Base-by-base conservation (phyloP, 768 basidiomycete species). In the Fistulinella prunicolor region DNA sequence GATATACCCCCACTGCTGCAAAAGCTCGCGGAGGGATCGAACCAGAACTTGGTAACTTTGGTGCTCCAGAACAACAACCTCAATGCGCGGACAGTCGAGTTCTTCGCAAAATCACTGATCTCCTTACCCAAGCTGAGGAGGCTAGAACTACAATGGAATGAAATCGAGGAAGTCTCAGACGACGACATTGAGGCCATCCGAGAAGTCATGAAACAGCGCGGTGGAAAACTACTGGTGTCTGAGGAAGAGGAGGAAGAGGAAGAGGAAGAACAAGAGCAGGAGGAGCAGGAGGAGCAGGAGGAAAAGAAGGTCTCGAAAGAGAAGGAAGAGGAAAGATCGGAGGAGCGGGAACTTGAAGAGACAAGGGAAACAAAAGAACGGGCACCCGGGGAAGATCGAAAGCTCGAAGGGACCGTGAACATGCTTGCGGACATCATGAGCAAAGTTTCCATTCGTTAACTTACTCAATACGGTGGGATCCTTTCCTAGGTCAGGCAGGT, bases 21-120 rank as follows among this genome's bases (percentile, higher is more conserved):
- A 32, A 75, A 75, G 8, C 74, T 98, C 38, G 74, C 75, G 1
- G 67, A 68, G 17, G 92, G 94, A 9, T 81, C 83, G 30, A 91
- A 88, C 66, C 77, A 77, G 19, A 83, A 83, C 56, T 73, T 98
- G 36, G 79, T 83, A 57, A 79, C 77, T 9, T 74, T 98, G 39
- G 85, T 85, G 57, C 73, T 98, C 29, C 91, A 97, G 70, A 96
- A 94, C 63, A 93, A 94, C 65, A 94, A 98, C 58, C 76, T 97
- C 38, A 87, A 93, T 54, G 68, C 75, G 5, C 66, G 77, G 38
- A 76, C 89, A 9, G 85, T 91, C 49, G 70, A 75, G 23, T 62
- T 89, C 5, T 74, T 98, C 22, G 82, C 86, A 2, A 65, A 76
- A 19, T 83, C 80, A 2, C 80, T 97, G 19, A 70, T 74, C 35